Percentiles rank a stretch among this genome's conserved stretches.
Evolutionary conservation across 2,329 filamentous ascomycete genomes (phyloP).

Genomic region (Microascus cirrosus): DNA sequence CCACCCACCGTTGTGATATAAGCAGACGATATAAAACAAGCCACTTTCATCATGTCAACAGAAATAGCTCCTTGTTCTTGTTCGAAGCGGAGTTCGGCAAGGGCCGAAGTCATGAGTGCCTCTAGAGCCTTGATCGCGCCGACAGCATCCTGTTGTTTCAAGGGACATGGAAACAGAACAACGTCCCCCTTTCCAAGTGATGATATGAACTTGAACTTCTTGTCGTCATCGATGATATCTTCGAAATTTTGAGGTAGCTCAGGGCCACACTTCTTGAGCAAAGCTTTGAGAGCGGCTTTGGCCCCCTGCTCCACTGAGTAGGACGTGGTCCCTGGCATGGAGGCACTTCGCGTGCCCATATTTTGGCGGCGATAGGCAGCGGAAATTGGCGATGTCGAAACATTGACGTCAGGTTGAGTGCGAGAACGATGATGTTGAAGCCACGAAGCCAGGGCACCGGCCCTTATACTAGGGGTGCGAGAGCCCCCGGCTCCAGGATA

Average conservation of each 20-base stretch:
- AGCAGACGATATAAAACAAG: conserved; percentile 30
- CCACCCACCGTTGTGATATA: conserved; percentile 24
- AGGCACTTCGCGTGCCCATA: neutral
- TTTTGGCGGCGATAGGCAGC: neutral
- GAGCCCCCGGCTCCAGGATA: neutral
- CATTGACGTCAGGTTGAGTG: neutral
- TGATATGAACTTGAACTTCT: conserved; percentile 18
- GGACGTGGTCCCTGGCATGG: neutral
- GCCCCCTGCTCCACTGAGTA: neutral
- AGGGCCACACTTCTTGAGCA: neutral
- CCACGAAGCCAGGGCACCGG: neutral
- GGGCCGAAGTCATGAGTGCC: conserved; percentile 45
- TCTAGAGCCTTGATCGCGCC: conserved; percentile 47
- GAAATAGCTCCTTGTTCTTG: conserved; percentile 19
- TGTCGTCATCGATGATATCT: conserved; percentile 8
- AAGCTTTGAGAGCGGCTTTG: neutral
- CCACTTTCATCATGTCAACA: conserved; percentile 41
- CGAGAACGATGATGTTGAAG: neutral
- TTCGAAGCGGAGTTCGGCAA: conserved; percentile 44
- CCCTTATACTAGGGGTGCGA: neutral
- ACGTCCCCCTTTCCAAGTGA: conserved; percentile 11
- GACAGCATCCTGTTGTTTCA: conserved; percentile 26
- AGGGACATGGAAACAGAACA: conserved; percentile 26
- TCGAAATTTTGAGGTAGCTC: conserved; percentile 10
- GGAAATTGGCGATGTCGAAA: neutral